Base-by-base conservation (phyloP, 2,329 filamentous ascomycete genomes). In the Dothideomycetes sp. region DNA sequence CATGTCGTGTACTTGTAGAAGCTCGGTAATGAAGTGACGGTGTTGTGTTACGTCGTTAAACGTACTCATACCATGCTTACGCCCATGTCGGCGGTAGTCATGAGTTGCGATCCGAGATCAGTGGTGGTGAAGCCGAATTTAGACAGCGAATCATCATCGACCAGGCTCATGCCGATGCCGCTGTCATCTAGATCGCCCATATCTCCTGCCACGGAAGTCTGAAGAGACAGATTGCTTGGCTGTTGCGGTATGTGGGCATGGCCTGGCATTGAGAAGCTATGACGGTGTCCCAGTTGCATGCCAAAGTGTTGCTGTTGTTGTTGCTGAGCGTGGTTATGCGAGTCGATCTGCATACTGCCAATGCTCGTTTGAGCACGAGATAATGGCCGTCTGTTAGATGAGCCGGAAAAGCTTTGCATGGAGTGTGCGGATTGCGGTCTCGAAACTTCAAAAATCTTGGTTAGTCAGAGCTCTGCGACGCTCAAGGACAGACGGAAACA, bases 101-200 rank as follows among this genome's bases (percentile, higher is more conserved):
- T 27, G 22, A 27, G 22, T 27, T 27, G 22, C 7, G 22, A 27
- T 12, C 16, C 29, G n/a, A 19, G n/a, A 33, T 38, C 17, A n/a
- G 37, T 27, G 24, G 24, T 36, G 31, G 35, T 19, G 15, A 47
- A 19, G 7, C 42, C 40, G 27, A 45, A 47, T 22, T 45, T 47
- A 34, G 45, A 29, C 30, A 47, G 34, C 11, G 32, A 43, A 15
- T 57, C 51, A 11, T 60, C 58, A 17, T 61, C 57, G 43, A 56
- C 52, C 18, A 61, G 43, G 19, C 47, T 48, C 54, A 61, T 55
- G 17, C 57, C 57, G 31, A 61, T 60, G 15, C 58, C 58, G 34
- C 55, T 58, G 44, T 61, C 58, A 40, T 61, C 58, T 19, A 60
- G 50, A 42, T 61, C 57, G 5, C 49, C 38, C 22, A 56, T 53